Conservation (phyloP, 208 protist genomes). For the Herpetomonas tarakana region DNA sequence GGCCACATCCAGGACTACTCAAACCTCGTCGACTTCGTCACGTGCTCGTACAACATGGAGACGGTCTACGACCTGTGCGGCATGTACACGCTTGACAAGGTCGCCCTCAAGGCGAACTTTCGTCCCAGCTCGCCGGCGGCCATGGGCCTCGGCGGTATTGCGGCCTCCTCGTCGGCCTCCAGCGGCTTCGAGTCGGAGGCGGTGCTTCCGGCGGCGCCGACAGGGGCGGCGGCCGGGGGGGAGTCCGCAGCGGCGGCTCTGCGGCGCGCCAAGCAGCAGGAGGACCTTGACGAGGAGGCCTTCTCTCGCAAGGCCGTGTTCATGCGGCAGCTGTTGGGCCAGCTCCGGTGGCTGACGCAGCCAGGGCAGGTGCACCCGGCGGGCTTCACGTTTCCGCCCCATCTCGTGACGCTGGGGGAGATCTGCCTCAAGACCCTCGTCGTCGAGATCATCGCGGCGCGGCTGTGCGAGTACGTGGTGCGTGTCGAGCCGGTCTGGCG, state of each 20-base stretch:
- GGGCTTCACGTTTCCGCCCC: constrained; percentile 71
- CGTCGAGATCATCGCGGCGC: constrained; percentile 72
- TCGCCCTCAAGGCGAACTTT: constrained; percentile 69
- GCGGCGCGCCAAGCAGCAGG: constrained; percentile 31
- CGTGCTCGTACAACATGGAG: constrained; percentile 91
- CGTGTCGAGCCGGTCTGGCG: constrained; percentile 88
- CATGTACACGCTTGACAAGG: constrained; percentile 81
- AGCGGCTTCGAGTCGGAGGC: constrained; percentile 50
- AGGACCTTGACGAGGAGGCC: constrained; percentile 73
- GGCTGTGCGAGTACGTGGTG: constrained; percentile 89
- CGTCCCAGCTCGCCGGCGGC: constrained; percentile 78
- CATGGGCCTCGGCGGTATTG: constrained; percentile 80
- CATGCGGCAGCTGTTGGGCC: constrained; percentile 82
- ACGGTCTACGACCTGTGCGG: constrained; percentile 90
- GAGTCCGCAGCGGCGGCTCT: constrained; percentile 11
- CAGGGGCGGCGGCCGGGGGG: not conserved
- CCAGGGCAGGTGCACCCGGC: constrained; percentile 76
- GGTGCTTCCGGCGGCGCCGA: not conserved
- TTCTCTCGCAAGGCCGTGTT: constrained; percentile 89
- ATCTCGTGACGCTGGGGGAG: constrained; percentile 78
- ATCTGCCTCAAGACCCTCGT: constrained; percentile 77
- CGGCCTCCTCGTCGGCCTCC: constrained; percentile 52
- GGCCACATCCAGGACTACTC: constrained; percentile 88
- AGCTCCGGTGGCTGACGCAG: constrained; percentile 82
- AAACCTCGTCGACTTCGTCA: constrained; percentile 89